phyloP scores from a whole-genome alignment of 108 stramenopile species.

The Schizochytrium sp. region DNA sequence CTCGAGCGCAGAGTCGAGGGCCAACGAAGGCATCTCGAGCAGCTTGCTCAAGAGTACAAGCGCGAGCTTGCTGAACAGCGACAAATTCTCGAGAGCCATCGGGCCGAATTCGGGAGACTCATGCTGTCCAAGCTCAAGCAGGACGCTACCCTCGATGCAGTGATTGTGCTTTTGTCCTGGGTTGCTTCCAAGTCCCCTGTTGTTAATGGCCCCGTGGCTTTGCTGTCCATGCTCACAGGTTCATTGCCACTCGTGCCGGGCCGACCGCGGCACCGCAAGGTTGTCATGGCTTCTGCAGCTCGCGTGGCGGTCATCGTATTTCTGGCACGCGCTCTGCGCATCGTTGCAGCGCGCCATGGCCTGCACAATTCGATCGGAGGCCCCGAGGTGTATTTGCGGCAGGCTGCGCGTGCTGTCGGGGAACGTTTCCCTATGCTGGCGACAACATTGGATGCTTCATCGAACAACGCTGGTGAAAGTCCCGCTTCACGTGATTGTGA shows the following conservation, averaged over 20 bases:
- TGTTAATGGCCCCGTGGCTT: not conserved
- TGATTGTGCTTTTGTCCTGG: not conserved
- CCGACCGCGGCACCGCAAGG: not conserved
- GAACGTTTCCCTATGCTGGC: not conserved
- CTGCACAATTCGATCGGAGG: not conserved
- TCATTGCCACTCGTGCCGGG: not conserved
- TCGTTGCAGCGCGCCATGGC: not conserved
- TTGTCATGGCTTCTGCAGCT: too few species aligned
- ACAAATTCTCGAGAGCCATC: not conserved
- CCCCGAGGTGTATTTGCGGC: not conserved
- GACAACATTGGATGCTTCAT: not conserved
- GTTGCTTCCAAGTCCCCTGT: not conserved
- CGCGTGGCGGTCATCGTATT: not conserved
- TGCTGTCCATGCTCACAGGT: not conserved
- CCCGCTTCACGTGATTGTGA: too few species aligned
- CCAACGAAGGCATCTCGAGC: not conserved
- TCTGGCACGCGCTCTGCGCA: not conserved
- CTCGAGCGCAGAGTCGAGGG: not conserved
- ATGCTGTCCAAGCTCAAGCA: not conserved
- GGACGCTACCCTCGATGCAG: not conserved
- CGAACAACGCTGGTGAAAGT: not conserved
- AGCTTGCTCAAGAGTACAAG: not conserved
- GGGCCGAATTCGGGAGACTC: not conserved
- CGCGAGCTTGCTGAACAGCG: not conserved
- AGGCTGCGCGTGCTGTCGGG: not conserved